Conservation (phyloP, 2,329 filamentous ascomycete species). For the Sporothrix inflata region DNA sequence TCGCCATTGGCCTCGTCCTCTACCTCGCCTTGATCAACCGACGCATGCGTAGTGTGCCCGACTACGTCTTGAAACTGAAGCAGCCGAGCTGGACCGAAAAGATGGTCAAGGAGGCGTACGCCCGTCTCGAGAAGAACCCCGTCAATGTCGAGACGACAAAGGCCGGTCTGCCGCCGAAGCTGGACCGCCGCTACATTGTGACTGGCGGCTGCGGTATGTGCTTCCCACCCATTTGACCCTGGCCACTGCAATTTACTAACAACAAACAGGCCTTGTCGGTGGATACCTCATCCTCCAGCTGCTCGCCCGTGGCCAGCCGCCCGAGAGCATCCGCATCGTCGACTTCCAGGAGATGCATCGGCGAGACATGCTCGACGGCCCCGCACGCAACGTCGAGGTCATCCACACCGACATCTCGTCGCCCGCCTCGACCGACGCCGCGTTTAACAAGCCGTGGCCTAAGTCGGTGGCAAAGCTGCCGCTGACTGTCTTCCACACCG, state of each 20-base stretch:
- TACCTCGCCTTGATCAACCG: slow-evolving; percentile 40
- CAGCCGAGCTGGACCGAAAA: slow-evolving; percentile 42
- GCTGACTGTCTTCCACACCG: slow-evolving; percentile 55
- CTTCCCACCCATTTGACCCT: not conserved
- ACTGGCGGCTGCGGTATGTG: slow-evolving; percentile 44
- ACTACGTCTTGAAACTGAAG: slow-evolving; percentile 37
- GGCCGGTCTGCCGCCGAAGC: slow-evolving; percentile 41
- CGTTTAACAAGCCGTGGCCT: slow-evolving; percentile 51
- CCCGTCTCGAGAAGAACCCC: slow-evolving; percentile 38
- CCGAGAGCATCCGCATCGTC: slow-evolving; percentile 52
- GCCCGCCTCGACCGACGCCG: slow-evolving; percentile 42
- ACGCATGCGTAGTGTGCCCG: slow-evolving; percentile 40
- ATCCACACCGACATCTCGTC: slow-evolving; percentile 52
- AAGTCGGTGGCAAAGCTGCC: slow-evolving; percentile 44
- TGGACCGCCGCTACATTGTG: slow-evolving; percentile 44
- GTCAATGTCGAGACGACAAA: slow-evolving; percentile 38
- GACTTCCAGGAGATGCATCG: slow-evolving; percentile 49
- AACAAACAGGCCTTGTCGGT: slow-evolving; percentile 44
- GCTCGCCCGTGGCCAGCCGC: slow-evolving; percentile 50
- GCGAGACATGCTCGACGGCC: slow-evolving; percentile 45
- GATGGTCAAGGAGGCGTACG: slow-evolving; percentile 40
- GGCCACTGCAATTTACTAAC: not conserved
- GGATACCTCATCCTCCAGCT: slow-evolving; percentile 54
- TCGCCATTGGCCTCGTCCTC: slow-evolving; percentile 12
- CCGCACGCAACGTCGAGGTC: slow-evolving; percentile 44